phyloP scores from a whole-genome alignment of 257 asterid genomes.

The Eucommia ulmoides region DNA sequence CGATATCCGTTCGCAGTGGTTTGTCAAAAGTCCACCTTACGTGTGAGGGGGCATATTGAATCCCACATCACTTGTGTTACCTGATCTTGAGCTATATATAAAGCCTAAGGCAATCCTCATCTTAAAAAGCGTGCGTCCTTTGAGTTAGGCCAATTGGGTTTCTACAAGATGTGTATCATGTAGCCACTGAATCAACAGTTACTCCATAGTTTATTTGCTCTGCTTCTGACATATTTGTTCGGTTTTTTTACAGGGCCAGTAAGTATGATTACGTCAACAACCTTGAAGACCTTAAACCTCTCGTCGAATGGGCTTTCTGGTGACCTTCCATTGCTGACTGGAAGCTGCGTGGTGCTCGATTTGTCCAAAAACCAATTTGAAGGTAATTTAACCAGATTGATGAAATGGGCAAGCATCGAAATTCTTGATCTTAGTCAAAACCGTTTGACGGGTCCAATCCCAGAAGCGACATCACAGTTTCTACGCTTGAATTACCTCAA shows the following conservation, averaged over 20 bases:
- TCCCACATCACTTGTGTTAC: too few species aligned
- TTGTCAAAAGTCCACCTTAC: too few species aligned
- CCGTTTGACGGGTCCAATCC: slow-evolving; percentile 53
- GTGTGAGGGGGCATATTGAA: too few species aligned
- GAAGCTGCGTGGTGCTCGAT: slow-evolving; percentile 66
- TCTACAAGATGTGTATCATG: too few species aligned
- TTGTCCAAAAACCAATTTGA: slow-evolving; percentile 61
- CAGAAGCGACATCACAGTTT: slow-evolving; percentile 70
- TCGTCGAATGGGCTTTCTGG: slow-evolving; percentile 77
- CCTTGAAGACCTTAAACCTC: slow-evolving; percentile 56
- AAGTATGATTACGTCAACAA: slow-evolving; percentile 75
- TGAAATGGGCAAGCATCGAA: slow-evolving; percentile 84
- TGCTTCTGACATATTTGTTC: slow-evolving; percentile 5
- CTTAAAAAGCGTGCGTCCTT: too few species aligned
- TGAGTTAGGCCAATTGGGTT: too few species aligned
- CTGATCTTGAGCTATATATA: too few species aligned
- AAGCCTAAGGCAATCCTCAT: too few species aligned
- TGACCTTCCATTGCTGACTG: slow-evolving; percentile 70
- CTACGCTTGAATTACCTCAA: slow-evolving; percentile 67
- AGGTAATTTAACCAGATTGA: slow-evolving; percentile 56
- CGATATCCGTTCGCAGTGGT: too few species aligned
- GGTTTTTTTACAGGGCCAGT: slow-evolving; percentile 47
- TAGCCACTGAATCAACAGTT: background rate
- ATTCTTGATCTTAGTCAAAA: slow-evolving; percentile 79
- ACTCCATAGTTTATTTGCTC: background rate